phyloP scores from a whole-genome alignment of 306 rosid species.

The Rosa persica region DNA sequence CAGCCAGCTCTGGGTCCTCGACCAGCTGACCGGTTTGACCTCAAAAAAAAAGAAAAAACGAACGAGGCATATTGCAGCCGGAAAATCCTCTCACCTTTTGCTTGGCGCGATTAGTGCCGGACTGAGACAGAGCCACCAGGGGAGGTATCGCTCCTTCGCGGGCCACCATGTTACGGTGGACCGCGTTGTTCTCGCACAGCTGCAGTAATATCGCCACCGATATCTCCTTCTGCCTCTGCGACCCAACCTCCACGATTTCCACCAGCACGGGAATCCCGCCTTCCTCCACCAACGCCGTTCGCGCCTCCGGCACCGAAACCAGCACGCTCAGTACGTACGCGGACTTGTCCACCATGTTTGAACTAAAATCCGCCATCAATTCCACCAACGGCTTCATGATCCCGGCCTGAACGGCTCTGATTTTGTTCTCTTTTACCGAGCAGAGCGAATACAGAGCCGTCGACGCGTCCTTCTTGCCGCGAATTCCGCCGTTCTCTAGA shows the following conservation, averaged over 20 bases:
- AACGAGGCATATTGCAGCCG: not conserved
- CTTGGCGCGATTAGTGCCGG: conserved; percentile 96
- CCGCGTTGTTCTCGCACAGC: conserved; percentile 68
- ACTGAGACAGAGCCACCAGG: conserved; percentile 77
- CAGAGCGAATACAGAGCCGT: conserved; percentile 87
- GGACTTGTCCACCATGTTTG: conserved; percentile 93
- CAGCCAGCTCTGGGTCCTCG: conserved; percentile 24
- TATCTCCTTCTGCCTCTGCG: conserved; percentile 87
- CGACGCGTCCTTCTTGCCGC: conserved; percentile 94
- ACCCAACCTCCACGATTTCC: conserved; percentile 86
- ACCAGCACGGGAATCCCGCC: conserved; percentile 91
- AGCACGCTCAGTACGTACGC: conserved; percentile 82
- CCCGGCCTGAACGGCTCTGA: conserved; percentile 75
- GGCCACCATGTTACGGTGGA: conserved; percentile 72
- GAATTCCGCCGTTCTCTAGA: conserved; percentile 59
- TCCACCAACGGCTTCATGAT: conserved; percentile 87
- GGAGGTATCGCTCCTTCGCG: conserved; percentile 99
- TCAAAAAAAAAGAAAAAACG: not conserved
- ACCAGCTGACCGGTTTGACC: conserved; percentile 8
- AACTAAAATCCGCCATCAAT: conserved; percentile 83
- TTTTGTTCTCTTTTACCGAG: conserved; percentile 76
- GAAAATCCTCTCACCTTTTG: conserved; percentile 63
- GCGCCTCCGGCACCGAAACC: conserved; percentile 68
- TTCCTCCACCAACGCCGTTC: conserved; percentile 75
- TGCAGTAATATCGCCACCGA: conserved; percentile 68